Base-by-base conservation (phyloP, 2,329 filamentous ascomycete genomes). In the Didymella exigua region DNA sequence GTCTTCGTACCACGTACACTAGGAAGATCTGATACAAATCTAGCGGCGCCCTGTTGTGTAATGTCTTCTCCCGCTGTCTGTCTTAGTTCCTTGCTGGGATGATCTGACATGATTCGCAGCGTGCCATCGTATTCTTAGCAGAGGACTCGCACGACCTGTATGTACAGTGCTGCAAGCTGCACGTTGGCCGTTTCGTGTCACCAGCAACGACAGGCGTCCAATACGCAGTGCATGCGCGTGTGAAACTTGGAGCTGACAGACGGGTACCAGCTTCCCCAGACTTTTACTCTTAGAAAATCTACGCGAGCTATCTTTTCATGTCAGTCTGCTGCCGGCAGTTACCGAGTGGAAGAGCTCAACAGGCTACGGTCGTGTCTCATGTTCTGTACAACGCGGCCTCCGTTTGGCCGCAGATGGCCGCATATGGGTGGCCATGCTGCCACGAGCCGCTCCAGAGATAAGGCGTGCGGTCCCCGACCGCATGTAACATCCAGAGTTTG, bases 201-300 rank as follows among this genome's bases (percentile, higher is more conserved):
- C 61, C 27, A 27, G 37, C 30, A 50, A 61, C 14, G 48, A 40
- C 37, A 41, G 37, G 33, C 27, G 6, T n/a, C 33, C 19, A 36
- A 36, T 36, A 24, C 29, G 36, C 36, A 38, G 19, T 14, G 18
- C 21, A 29, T 29, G 19, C 8, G 24, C 27, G 36, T 47, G 37
- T 59, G 52, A 43, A 34, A 62, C 40, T 38, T 56, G 56, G 54
- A 23, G 29, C 54, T 26, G 43, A 24, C 54, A 58, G 62, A 55
- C 65, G 65, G 65, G 27, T 60, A 55, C 31, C 34, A 31, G 30
- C 67, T 57, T 66, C 65, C 61, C 61, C 59, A 61, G 18, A 54
- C 31, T 44, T 14, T 54, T 44, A 36, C 40, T 52, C 38, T 37
- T 42, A 48, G 30, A 48, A 27, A 53, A n/a, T 40, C 49, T 56